Percentiles rank a stretch among this genome's conserved stretches.
These are phyloP conservation scores for Rhododendron griersonianum DNA, from an alignment of 148 eudicot genomes.

Conservation along the genomic window DNA sequence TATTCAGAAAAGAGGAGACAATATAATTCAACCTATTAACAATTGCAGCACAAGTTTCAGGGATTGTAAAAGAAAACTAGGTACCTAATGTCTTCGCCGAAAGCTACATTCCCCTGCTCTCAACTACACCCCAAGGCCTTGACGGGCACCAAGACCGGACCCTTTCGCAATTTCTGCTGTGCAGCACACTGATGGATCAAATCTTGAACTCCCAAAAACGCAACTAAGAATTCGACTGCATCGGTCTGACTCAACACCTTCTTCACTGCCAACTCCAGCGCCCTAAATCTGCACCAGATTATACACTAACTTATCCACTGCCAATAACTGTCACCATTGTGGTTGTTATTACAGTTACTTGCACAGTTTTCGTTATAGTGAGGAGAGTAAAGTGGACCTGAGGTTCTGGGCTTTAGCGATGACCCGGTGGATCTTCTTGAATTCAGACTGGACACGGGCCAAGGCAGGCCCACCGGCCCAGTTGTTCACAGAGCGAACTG, in stretches of 20 bases:
- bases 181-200: conserved; percentile 54
- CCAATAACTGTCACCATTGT: not conserved
- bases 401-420: conserved; percentile 76
- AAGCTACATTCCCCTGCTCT: not conserved
- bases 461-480: conserved; percentile 16
- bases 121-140: conserved; percentile 32
- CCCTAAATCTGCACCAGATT: conserved; percentile 45
- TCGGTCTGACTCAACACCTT: conserved; percentile 64
- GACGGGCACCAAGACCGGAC: conserved; percentile 48
- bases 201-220: conserved; percentile 79
- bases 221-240: conserved; percentile 81
- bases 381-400: conserved; percentile 35
- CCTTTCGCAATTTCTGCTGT: conserved; percentile 45
- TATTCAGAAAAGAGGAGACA: not conserved
- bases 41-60: not conserved
- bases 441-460: conserved; percentile 45
- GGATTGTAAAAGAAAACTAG: not conserved
- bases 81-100: not conserved
- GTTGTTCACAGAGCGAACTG: conserved; percentile 23
- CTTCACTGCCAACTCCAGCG: conserved; percentile 68
- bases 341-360: not conserved
- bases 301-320: not conserved
- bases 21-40: not conserved
- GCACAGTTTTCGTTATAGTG: not conserved
- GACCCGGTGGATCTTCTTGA: conserved; percentile 74